A percentile compares a stretch with the other conserved stretches of the same genome.
phyloP scores from a whole-genome alignment of 495 filamentous ascomycete species.

The Delitschia confertaspora region DNA sequence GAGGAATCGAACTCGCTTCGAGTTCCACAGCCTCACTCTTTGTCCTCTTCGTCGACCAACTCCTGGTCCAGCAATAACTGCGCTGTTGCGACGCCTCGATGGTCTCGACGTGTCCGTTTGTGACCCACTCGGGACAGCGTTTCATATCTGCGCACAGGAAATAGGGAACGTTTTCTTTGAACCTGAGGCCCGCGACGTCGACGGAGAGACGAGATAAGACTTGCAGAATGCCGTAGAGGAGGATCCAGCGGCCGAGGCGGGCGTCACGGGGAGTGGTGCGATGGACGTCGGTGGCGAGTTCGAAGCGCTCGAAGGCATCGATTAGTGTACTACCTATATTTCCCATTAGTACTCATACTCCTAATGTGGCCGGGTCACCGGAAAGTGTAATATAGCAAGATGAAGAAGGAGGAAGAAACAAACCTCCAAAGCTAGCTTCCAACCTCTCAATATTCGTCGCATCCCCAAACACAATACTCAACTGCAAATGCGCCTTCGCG shows the following conservation, averaged over 20 bases:
- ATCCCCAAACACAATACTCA: conserved; percentile 50
- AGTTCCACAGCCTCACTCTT: conserved; percentile 13
- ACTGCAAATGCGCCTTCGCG: conserved; percentile 28
- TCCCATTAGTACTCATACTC: conserved; percentile 15
- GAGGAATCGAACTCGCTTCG: conserved; percentile 1
- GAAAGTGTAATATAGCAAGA: background rate
- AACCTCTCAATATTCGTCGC: conserved; percentile 60
- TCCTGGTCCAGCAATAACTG: conserved; percentile 22
- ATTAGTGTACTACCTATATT: conserved; percentile 42
- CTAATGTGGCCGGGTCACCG: no score
- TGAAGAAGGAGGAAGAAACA: conserved; percentile 1
- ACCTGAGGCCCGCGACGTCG: conserved; percentile 52
- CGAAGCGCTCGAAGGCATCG: conserved; percentile 55
- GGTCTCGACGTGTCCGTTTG: conserved; percentile 9
- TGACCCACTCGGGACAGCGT: conserved; percentile 24
- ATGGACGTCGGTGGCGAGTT: conserved; percentile 39
- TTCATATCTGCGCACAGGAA: conserved; percentile 44
- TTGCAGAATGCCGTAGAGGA: conserved; percentile 32
- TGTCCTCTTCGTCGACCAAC: conserved; percentile 7
- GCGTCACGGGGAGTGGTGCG: conserved; percentile 21
- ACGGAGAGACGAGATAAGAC: conserved; percentile 59
- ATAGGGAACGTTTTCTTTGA: conserved; percentile 52
- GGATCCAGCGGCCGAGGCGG: conserved; percentile 31
- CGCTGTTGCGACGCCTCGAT: conserved; percentile 20
- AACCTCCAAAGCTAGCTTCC: conserved; percentile 43